Base-by-base conservation (phyloP, 352 stramenopile species). In the Globisporangium heterothallicum region DNA sequence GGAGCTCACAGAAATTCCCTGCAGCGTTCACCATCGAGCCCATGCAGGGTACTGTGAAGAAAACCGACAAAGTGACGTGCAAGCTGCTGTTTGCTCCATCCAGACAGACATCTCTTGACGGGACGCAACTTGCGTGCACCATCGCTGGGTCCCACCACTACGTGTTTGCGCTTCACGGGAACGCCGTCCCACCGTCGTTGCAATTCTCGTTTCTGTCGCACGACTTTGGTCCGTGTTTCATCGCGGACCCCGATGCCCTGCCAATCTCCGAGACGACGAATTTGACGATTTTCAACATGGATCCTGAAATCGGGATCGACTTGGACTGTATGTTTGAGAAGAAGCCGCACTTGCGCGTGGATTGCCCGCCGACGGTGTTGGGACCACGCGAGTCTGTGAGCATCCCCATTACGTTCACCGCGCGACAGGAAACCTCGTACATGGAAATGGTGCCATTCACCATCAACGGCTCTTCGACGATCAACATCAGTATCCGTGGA, bases 201-300 rank as follows among this genome's bases (percentile, higher is more conserved):
- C 74, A 92, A 24, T 97, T 98, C 41, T 96, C 84, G 6, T 96
- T 96, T 64, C 83, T 72, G 12, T 54, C 86, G 10, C 72, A 96
- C 52, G 85, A 98, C 59, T 98, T 98, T 72, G 90, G 91, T 0
- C 58, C 87, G 22, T 97, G 88, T 58, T 97, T 97, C 27, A 78
- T 97, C 42, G 76, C 85, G n/a, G 84, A 88, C 43, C 64, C 74
- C 2, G 88, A 92, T 36, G 68, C 69, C 3, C 47, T 66, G 6
- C 68, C 71, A 4, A 64, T 84, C 19, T 54, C 71, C 0, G 88
- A 96, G 59, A 74, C 66, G 6, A 45, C 57, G 16, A 63, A 61
- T 0, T 57, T 98, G 14, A 71, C 61, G 0, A 82, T 97, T 9
- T 86, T 86, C 19, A 98, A 98, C 54, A 80, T 93, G 66, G 90